Conservation (phyloP, 352 stramenopile species). For the Phytopythium montanum region DNA sequence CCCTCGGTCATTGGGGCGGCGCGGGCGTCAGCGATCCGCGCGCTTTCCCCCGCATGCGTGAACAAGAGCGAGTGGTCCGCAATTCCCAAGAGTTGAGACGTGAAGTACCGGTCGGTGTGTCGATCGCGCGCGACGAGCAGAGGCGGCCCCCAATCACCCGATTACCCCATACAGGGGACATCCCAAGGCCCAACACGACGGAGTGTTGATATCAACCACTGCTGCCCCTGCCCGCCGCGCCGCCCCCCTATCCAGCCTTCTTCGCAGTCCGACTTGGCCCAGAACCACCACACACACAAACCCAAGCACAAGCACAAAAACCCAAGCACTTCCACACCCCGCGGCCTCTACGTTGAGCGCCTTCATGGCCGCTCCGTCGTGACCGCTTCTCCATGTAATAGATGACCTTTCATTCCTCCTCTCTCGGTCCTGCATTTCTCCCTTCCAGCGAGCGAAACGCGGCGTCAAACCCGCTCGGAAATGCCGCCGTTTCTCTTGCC, state of each 20-base stretch:
- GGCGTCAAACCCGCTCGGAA: not conserved
- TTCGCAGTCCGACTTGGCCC: slow-evolving; percentile 27
- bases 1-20: too few relatives aligned
- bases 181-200: slow-evolving; percentile 29
- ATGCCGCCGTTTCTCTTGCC: not conserved
- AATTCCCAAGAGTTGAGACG: slow-evolving; percentile 6
- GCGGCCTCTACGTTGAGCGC: not conserved
- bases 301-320: not conserved
- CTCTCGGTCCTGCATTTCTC: too few relatives aligned
- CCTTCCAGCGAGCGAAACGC: not conserved
- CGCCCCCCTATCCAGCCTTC: slow-evolving; percentile 12
- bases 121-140: slow-evolving; percentile 22
- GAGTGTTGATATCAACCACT: slow-evolving; percentile 25
- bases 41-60: not conserved
- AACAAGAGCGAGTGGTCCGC: slow-evolving; percentile 4
- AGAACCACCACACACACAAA: not conserved
- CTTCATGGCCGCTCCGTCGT: not conserved
- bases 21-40: slow-evolving; percentile 4
- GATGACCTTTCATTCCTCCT: too few relatives aligned
- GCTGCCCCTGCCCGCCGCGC: slow-evolving; percentile 16
- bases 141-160: slow-evolving; percentile 11
- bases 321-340: too few relatives aligned
- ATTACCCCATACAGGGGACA: too few relatives aligned
- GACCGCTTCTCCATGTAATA: too few relatives aligned
- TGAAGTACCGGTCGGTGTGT: slow-evolving; percentile 34